A percentile compares a stretch with the other conserved stretches of the same genome.
phyloP scores from a whole-genome alignment of 768 basidiomycete species.

The Trametes elegans region DNA sequence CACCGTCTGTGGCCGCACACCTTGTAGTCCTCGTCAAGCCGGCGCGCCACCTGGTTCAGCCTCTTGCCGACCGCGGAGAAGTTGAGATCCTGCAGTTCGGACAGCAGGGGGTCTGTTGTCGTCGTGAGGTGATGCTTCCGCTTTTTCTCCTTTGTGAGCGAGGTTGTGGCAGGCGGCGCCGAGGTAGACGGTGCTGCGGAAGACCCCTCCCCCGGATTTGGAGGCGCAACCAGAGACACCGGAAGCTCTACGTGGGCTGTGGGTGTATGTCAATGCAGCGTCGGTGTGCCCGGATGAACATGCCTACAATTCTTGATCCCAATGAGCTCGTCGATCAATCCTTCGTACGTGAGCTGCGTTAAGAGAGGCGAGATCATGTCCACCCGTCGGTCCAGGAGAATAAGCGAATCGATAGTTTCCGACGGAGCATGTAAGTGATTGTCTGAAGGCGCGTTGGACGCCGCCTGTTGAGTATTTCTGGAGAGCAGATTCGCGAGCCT shows the following conservation, averaged over 20 bases:
- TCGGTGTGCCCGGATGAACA: not conserved
- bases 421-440: slow-evolving; percentile 42
- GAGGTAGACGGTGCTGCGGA: slow-evolving; percentile 30
- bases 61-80: slow-evolving; percentile 86
- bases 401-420: slow-evolving; percentile 76
- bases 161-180: slow-evolving; percentile 34
- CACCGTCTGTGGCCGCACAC: slow-evolving; percentile 40
- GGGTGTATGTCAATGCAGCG: slow-evolving; percentile 7
- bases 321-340: slow-evolving; percentile 89
- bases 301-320: slow-evolving; percentile 83
- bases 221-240: slow-evolving; percentile 60
- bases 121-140: slow-evolving; percentile 88
- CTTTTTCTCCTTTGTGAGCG: slow-evolving; percentile 74
- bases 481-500: slow-evolving; percentile 72
- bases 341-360: slow-evolving; percentile 96
- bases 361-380: slow-evolving; percentile 96
- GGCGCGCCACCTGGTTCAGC: slow-evolving; percentile 76
- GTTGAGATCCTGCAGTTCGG: slow-evolving; percentile 85
- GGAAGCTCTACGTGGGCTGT: slow-evolving; percentile 82
- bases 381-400: slow-evolving; percentile 85
- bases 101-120: slow-evolving; percentile 73
- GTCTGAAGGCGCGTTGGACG: slow-evolving; percentile 35
- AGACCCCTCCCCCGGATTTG: slow-evolving; percentile 30
- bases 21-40: slow-evolving; percentile 92
- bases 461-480: slow-evolving; percentile 49